A percentile compares a stretch with the other conserved stretches of the same genome.
phyloP scores from a whole-genome alignment of 2,329 filamentous ascomycete species.

The Colletotrichum ledebouriae region DNA sequence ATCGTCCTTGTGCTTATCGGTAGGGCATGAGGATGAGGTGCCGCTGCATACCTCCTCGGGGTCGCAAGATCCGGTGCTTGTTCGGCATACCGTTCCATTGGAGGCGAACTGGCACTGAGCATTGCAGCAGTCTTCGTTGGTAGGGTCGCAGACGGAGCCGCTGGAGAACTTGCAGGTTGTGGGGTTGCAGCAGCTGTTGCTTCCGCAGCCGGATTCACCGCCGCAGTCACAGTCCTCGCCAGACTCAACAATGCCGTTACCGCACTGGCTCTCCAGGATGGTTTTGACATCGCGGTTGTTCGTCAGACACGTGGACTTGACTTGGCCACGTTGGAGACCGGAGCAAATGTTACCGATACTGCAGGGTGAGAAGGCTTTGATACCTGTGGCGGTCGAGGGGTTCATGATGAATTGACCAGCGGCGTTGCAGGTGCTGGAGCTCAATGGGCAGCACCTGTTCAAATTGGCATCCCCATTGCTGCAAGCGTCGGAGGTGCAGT shows the following conservation, averaged over 20 bases:
- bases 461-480: constrained; percentile 65
- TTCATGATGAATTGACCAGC: constrained; percentile 93
- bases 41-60: constrained; percentile 87
- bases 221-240: constrained; percentile 98
- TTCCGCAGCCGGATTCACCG: constrained; percentile 76
- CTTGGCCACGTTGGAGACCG: constrained; percentile 81
- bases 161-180: constrained; percentile 86
- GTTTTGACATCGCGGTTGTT: constrained; percentile 87
- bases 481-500: constrained; percentile 82
- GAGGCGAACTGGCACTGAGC: constrained; percentile 75
- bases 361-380: constrained; percentile 88
- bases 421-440: constrained; percentile 77
- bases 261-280: constrained; percentile 87
- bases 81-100: constrained; percentile 81
- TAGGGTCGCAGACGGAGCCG: constrained; percentile 82
- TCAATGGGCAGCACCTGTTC: constrained; percentile 84
- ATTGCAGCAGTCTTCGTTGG: constrained; percentile 87
- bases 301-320: constrained; percentile 83
- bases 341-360: constrained; percentile 95
- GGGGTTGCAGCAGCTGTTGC: constrained; percentile 86
- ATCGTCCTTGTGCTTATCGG: constrained; percentile 77
- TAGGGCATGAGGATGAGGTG: constrained; percentile 77
- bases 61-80: constrained; percentile 85
- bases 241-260: constrained; percentile 91
- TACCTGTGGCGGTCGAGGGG: constrained; percentile 80